phyloP scores from a whole-genome alignment of 2,329 filamentous ascomycete species.

The Lecanicillium sp. region DNA sequence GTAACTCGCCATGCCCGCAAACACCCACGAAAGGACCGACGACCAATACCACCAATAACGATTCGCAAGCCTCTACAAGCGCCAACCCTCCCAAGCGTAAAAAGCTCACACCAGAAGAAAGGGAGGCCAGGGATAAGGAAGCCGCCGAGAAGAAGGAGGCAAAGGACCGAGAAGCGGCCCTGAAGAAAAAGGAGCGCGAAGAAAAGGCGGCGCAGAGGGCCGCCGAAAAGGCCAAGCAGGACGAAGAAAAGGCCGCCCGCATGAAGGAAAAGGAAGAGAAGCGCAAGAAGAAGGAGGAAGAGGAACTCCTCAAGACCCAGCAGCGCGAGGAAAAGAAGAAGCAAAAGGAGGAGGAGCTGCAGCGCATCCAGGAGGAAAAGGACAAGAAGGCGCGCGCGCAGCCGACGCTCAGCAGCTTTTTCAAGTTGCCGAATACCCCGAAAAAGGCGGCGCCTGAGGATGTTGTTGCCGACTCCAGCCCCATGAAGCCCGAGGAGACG shows the following conservation, averaged over 20 bases:
- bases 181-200: slow-evolving; percentile 24
- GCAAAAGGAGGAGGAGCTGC: slow-evolving; percentile 42
- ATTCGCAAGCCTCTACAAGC: no score
- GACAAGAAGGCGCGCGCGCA: slow-evolving; percentile 43
- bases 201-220: slow-evolving; percentile 22
- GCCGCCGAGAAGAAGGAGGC: slow-evolving; percentile 25
- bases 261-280: slow-evolving; percentile 31
- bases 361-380: slow-evolving; percentile 31
- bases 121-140: slow-evolving; percentile 29
- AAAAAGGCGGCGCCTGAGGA: slow-evolving; percentile 31
- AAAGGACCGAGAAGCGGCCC: slow-evolving; percentile 23
- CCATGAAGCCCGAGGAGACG: slow-evolving; percentile 18
- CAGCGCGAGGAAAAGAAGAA: slow-evolving; percentile 39
- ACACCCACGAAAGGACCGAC: slow-evolving; percentile 21
- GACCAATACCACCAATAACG: slow-evolving; percentile 14
- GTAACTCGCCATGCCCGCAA: slow-evolving; percentile 26
- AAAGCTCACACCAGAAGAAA: slow-evolving; percentile 33
- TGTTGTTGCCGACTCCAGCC: slow-evolving; percentile 18
- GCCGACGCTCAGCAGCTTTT: slow-evolving; percentile 39
- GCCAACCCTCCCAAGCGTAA: slow-evolving; percentile 30
- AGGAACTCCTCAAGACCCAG: slow-evolving; percentile 29
- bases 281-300: slow-evolving; percentile 33
- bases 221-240: slow-evolving; percentile 29
- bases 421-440: slow-evolving; percentile 30
- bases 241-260: slow-evolving; percentile 29